Evolutionary conservation across 148 eudicot genomes (phyloP), one percentile per base, ranked within the genome.

Genomic region (Rhododendron griersonianum): DNA sequence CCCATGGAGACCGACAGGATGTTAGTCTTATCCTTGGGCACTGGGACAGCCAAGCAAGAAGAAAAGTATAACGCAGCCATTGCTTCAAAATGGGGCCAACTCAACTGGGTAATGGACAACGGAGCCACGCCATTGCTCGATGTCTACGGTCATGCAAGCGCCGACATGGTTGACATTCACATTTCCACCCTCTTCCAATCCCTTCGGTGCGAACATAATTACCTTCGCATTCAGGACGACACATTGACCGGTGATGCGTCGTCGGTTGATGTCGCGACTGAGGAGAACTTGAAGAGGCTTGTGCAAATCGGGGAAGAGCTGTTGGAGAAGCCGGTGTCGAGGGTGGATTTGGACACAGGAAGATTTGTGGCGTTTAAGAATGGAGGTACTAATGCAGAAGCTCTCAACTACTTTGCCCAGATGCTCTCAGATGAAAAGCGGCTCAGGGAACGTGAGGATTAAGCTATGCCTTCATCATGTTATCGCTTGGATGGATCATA

Each of bases 291-390:
- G 90, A 86, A 88, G 30, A 84, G 83, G 30, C 93, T 96, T 4
- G 91, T 91, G 55, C 83, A 91, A 47, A 90, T 91, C 15, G 98
- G 93, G 7, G 85, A 93, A 37, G 83, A 84, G 0, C 84, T 94
- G 74, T 86, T 96, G 25, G 53, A 90, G 83, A 90, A 92, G 90
- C 91, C 89, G 15, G 89, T 90, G 25, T 84, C 94, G 11, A 85
- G 90, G 63, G 88, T 94, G 25, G 87, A 96, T 71, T 55, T 90
- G 16, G 96, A 91, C 41, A 94, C 95, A 11, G 98, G 96, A 7
- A 45, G 67, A 63, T 87, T 35, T 11, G 86, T 87, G 51, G 82
- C 85, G 10, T 86, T 88, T 55, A 90, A 74, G 16, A 89, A 89
- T n/a, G 93, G 86, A 59, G 95, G 93, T 18, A 93, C 92, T 28